Base-by-base conservation (phyloP, 495 filamentous ascomycete species). In the Tuber melanosporum region DNA sequence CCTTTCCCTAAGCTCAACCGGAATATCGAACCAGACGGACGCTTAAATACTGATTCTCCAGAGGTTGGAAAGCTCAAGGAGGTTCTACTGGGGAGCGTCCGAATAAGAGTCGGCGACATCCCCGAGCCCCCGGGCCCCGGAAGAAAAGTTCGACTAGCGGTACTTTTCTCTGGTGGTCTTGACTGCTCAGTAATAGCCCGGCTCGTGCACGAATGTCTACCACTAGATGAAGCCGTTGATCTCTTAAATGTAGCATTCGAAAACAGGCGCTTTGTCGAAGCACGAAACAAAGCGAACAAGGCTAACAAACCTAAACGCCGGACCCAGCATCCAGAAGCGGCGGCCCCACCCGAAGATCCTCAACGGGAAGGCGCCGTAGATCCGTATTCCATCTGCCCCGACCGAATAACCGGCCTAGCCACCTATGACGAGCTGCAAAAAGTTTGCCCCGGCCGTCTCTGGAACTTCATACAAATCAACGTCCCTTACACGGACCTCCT, bases 241-340 rank as follows among this genome's bases (percentile, higher is more conserved):
- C 88, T 99, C 0, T 87, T 98, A 32, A 99, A 99, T 79, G 94
- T 99, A 69, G 95, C 94, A 0, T 99, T 99, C 80, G 92, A 99
- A 83, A 99, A 99, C 81, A 93, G 93, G 0, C 89, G 95, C 36
- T 89, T 92, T 8, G 86, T 89, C 14, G 87, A 85, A 2, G 87
- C 88, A 39, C 83, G 87, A 7, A 82, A 78, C 44, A 78, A 71
- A 71, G 19, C 76, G 46, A n/a, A 49, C 42, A 71, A 71, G 15
- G 49, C 71, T 69, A 75, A 69, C 57, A 78, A 76, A 47, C 72
- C 36, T 71, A 81, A 81, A 49, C 81, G 82, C 20, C 49, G 62
- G 14, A 76, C 69, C 39, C 78, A 75, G 32, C 32, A 70, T 36
- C 26, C 26, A 66, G 32, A 12, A 66, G 15, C 57, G 6, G 12